These are phyloP conservation scores for Coprinopsis strossmayeri DNA, from an alignment of 768 basidiomycete species.

Conservation along the genomic window DNA sequence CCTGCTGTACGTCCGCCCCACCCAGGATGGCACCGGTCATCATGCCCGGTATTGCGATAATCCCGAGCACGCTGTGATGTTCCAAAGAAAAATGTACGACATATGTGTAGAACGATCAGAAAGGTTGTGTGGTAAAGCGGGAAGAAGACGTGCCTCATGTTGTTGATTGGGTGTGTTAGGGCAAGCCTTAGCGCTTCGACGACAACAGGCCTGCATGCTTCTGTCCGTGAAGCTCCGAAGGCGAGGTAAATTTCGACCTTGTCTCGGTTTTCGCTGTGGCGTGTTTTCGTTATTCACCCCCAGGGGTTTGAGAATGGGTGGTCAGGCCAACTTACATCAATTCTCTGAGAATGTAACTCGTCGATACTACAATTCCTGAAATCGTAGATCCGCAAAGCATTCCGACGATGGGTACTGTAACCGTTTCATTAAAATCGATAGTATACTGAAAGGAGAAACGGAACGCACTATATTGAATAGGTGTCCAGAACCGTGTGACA, in stretches of 20 bases:
- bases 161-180: slow-evolving; percentile 75
- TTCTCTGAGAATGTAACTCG: slow-evolving; percentile 69
- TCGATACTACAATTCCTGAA: slow-evolving; percentile 64
- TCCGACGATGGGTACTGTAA: slow-evolving; percentile 70
- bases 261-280: slow-evolving; percentile 67
- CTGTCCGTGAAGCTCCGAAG: slow-evolving; percentile 77
- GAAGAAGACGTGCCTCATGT: slow-evolving; percentile 60
- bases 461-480: slow-evolving; percentile 68
- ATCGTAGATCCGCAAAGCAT: slow-evolving; percentile 84
- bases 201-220: slow-evolving; percentile 77
- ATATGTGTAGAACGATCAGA: not conserved
- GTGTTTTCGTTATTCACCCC: not conserved
- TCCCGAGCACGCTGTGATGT: slow-evolving; percentile 56
- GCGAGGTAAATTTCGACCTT: slow-evolving; percentile 84
- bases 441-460: not conserved
- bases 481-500: slow-evolving; percentile 74
- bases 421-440: not conserved
- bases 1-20: slow-evolving; percentile 78
- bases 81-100: not conserved
- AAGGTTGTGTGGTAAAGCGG: not conserved
- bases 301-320: not conserved
- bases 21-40: slow-evolving; percentile 91
- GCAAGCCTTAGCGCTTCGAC: slow-evolving; percentile 75
- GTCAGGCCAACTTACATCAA: slow-evolving; percentile 49
- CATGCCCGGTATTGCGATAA: slow-evolving; percentile 83